phyloP scores from a whole-genome alignment of 176 grass and related monocot genomes.

The Carex littledalei region DNA sequence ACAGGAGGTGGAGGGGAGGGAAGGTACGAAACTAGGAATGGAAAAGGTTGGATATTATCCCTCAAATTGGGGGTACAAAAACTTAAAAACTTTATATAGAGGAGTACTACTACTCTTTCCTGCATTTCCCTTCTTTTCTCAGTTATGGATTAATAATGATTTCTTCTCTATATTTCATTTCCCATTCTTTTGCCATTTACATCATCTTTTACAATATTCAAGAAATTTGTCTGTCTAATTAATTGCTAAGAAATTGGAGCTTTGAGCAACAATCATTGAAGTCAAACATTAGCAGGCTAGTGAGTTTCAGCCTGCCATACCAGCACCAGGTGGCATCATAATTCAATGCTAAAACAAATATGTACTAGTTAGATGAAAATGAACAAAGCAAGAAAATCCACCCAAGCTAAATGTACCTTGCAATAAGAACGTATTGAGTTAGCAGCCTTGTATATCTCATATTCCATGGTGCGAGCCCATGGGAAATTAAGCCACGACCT shows the following conservation, averaged over 20 bases:
- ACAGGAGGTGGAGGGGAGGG: background rate
- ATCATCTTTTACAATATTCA: constrained; percentile 4
- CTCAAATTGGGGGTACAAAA: background rate
- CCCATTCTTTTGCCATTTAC: background rate
- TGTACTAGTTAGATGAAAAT: constrained; percentile 3
- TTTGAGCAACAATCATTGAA: background rate
- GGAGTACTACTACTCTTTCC: background rate
- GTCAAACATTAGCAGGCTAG: background rate
- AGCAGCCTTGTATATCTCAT: constrained; percentile 94
- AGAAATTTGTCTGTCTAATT: background rate
- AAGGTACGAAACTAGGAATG: background rate
- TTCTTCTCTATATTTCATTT: background rate
- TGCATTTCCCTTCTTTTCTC: background rate
- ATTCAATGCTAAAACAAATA: background rate
- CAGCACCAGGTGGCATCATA: background rate
- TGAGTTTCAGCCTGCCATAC: background rate
- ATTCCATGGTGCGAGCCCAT: constrained; percentile 65
- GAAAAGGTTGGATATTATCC: background rate
- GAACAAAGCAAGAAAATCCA: background rate
- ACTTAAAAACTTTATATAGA: background rate
- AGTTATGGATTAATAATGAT: background rate
- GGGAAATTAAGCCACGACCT: constrained; percentile 87
- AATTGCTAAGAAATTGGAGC: background rate
- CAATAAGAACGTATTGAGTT: constrained; percentile 67
- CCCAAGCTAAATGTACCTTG: constrained; percentile 44